Evolutionary conservation across 2,329 filamentous ascomycete genomes (phyloP).

Genomic region (Chaetomiaceae sp.): DNA sequence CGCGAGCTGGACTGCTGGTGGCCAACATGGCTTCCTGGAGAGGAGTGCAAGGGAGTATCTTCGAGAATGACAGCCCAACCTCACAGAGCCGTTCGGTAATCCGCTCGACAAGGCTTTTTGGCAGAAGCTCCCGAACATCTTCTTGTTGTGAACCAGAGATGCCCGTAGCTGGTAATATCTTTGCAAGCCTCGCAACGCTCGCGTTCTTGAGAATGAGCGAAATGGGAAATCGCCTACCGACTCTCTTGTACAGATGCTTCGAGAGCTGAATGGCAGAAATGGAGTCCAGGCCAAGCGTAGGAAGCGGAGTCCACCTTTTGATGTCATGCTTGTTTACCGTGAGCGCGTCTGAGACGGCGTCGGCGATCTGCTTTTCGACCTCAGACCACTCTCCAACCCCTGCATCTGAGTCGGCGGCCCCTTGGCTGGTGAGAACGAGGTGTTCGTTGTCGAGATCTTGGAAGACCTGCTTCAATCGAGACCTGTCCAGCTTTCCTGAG

Average conservation of each 20-base stretch:
- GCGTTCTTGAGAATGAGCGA: constrained; percentile 65
- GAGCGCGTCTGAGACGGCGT: constrained; percentile 49
- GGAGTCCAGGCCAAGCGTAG: constrained; percentile 76
- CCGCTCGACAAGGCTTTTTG: constrained; percentile 26
- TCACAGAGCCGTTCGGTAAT: constrained; percentile 32
- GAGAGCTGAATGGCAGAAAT: constrained; percentile 72
- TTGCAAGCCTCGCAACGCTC: constrained; percentile 58
- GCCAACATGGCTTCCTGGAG: constrained; percentile 85
- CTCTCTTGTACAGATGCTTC: constrained; percentile 45
- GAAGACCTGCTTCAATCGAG: constrained; percentile 46
- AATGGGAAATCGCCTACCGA: constrained; percentile 53
- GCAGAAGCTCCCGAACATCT: constrained; percentile 13
- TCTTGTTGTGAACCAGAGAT: rapidly evolving
- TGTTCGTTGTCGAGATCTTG: constrained; percentile 39
- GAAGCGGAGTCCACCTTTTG: constrained; percentile 64
- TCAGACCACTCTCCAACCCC: constrained; percentile 44
- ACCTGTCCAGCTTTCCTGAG: constrained; percentile 69
- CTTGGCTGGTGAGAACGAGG: constrained; percentile 35
- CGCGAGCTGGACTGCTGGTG: constrained; percentile 41
- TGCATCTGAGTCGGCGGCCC: constrained; percentile 25
- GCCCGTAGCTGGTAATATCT: constrained; percentile 23
- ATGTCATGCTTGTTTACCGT: constrained; percentile 44
- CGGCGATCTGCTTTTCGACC: constrained; percentile 52
- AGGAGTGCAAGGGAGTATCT: constrained; percentile 75
- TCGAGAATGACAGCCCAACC: constrained; percentile 38